Percentiles rank a stretch among this genome's conserved stretches.
phyloP scores from a whole-genome alignment of 768 basidiomycete species.

The Agaricus sinodeliciosus region DNA sequence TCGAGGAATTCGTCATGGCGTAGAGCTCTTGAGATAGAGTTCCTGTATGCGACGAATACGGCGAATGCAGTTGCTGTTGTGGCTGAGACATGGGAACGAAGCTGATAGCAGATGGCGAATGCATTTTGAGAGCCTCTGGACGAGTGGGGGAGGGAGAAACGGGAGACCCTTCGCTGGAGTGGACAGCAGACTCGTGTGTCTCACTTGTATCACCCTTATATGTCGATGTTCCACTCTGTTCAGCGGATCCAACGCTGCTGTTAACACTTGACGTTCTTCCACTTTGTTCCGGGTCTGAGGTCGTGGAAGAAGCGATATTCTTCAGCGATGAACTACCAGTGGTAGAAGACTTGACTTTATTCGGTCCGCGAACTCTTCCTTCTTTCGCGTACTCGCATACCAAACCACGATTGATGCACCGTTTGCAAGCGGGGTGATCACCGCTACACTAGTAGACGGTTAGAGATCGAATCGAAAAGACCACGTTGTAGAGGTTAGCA shows the following conservation, averaged over 20 bases:
- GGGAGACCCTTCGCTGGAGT: background rate
- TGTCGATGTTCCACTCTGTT: slow-evolving; percentile 9
- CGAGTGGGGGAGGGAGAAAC: background rate
- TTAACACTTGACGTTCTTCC: slow-evolving; percentile 16
- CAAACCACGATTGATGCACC: slow-evolving; percentile 53
- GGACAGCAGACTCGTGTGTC: background rate
- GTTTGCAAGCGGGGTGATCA: slow-evolving; percentile 61
- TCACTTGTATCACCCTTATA: background rate
- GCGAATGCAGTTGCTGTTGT: background rate
- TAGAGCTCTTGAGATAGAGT: slow-evolving; percentile 2
- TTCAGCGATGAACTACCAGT: slow-evolving; percentile 7
- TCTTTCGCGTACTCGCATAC: slow-evolving; percentile 64
- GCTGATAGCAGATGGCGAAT: background rate
- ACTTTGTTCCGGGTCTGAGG: slow-evolving; percentile 11
- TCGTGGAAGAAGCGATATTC: slow-evolving; percentile 4
- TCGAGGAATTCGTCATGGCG: slow-evolving; percentile 4
- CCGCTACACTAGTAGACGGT: slow-evolving; percentile 51
- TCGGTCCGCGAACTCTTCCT: slow-evolving; percentile 55
- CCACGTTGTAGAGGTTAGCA: background rate
- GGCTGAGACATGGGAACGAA: slow-evolving; percentile 7
- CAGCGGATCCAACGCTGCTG: slow-evolving; percentile 17
- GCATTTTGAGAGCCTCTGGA: background rate
- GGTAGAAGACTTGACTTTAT: slow-evolving; percentile 40
- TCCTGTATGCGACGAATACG: background rate
- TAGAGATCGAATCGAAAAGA: background rate